These are phyloP conservation scores for Rosa rugosa DNA, from an alignment of 306 rosid species.

Conservation along the genomic window DNA sequence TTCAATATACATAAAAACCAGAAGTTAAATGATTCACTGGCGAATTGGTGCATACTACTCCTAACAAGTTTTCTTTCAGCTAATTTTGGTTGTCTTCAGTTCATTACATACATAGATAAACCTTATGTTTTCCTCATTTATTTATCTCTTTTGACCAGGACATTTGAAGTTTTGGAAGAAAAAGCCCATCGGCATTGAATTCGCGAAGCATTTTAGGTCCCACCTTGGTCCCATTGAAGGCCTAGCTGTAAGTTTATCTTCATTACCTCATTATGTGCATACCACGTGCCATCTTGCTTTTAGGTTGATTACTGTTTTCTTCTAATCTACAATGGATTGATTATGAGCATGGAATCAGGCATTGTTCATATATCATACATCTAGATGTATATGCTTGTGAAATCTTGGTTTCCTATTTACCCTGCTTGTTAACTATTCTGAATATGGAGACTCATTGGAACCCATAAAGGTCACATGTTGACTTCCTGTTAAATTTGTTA, in stretches of 20 bases:
- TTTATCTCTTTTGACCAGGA: constrained; percentile 40
- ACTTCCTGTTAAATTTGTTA: background rate
- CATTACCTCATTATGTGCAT: no score
- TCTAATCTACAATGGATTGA: constrained; percentile 8
- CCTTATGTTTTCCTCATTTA: background rate
- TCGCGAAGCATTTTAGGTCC: constrained; percentile 95
- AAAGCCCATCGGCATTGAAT: constrained; percentile 81
- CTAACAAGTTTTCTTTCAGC: background rate
- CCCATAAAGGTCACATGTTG: background rate
- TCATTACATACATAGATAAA: no score
- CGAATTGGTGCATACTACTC: background rate
- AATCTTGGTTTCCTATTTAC: background rate
- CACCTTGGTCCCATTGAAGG: constrained; percentile 99
- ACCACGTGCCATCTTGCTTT: no score
- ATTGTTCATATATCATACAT: background rate
- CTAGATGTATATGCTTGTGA: background rate
- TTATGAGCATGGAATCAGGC: constrained; percentile 5
- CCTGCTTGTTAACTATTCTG: background rate
- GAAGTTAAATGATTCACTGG: no score
- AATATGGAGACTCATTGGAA: background rate
- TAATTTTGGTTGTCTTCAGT: background rate
- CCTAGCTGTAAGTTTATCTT: constrained; percentile 61
- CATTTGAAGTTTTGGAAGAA: constrained; percentile 99
- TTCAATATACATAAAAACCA: no score
- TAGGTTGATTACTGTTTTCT: constrained; percentile 26